Conservation (phyloP, 2,329 filamentous ascomycete genomes). For the Calycina marina region DNA sequence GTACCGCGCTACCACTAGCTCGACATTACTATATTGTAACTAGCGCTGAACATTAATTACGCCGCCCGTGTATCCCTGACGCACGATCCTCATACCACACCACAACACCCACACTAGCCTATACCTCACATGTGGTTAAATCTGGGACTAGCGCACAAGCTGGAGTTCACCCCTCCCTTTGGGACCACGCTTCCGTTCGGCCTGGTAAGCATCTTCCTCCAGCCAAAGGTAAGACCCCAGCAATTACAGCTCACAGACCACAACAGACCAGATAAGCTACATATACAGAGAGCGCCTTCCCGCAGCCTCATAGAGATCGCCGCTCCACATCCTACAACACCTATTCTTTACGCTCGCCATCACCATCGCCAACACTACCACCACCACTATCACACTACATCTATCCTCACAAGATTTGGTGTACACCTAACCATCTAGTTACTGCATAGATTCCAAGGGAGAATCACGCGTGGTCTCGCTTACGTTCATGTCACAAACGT, state of each 20-base stretch:
- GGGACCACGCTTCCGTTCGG: conserved; percentile 13
- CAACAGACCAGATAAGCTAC: conserved; percentile 19
- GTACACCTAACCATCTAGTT: no score
- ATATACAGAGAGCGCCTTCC: conserved; percentile 23
- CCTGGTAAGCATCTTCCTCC: conserved; percentile 13
- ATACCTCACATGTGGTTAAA: no score
- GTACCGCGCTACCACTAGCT: no score
- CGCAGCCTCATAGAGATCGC: conserved; percentile 27
- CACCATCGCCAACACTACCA: neutral
- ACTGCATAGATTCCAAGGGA: conserved; percentile 1
- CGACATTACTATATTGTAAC: no score
- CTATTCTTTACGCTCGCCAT: conserved; percentile 1
- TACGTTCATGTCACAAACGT: neutral
- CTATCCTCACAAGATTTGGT: no score
- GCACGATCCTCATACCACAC: no score
- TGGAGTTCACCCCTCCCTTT: conserved; percentile 5
- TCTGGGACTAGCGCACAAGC: no score
- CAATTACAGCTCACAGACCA: conserved; percentile 13
- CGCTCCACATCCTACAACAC: conserved; percentile 22
- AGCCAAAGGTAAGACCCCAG: conserved; percentile 8
- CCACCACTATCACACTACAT: neutral
- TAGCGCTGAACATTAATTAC: no score
- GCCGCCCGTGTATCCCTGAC: no score
- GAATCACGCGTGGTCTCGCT: neutral
- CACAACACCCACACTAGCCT: no score